Percentiles rank a stretch among this genome's conserved stretches.
Evolutionary conservation across 169 alveolate genomes (phyloP).

Genomic region (Eimeria sp.): DNA sequence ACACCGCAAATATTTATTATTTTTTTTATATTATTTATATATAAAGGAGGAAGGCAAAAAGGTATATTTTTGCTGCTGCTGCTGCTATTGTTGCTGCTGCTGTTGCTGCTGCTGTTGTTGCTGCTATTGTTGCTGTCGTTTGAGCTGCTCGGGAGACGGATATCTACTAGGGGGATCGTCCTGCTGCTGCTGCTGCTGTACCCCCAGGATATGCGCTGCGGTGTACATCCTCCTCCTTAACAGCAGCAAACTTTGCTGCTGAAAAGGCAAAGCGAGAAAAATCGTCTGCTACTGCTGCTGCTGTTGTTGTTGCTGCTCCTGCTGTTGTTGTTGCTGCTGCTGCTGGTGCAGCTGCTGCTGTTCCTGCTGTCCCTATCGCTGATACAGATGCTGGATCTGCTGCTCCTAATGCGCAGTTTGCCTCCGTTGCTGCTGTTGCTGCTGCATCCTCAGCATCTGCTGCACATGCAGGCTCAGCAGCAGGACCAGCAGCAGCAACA

Average conservation of each 20-base stretch:
- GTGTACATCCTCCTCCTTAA: too few species aligned
- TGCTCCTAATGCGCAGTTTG: background rate
- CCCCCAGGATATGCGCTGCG: background rate
- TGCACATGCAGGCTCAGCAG: too few species aligned
- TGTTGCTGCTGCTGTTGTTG: slow-evolving; percentile 9
- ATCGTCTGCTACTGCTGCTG: slow-evolving; percentile 17
- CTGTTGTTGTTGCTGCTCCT: slow-evolving; percentile 8
- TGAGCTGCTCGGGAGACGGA: background rate
- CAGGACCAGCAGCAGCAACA: too few species aligned
- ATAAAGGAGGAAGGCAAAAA: slow-evolving; percentile 2
- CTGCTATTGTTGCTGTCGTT: background rate
- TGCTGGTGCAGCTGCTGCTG: too few species aligned
- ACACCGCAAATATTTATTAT: slow-evolving; percentile 34
- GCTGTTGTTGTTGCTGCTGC: background rate
- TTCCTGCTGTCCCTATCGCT: background rate
- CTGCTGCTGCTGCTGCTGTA: slow-evolving; percentile 25
- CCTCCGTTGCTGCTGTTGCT: background rate
- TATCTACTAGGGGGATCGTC: background rate
- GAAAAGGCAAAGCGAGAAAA: background rate
- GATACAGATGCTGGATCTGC: background rate
- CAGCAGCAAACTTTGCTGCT: background rate
- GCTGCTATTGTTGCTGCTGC: background rate
- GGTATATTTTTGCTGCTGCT: slow-evolving; percentile 7
- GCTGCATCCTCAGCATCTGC: too few species aligned
- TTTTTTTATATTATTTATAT: background rate